Evolutionary conservation across 257 asterid genomes (phyloP).

Genomic region (Leonotis leonurus): DNA sequence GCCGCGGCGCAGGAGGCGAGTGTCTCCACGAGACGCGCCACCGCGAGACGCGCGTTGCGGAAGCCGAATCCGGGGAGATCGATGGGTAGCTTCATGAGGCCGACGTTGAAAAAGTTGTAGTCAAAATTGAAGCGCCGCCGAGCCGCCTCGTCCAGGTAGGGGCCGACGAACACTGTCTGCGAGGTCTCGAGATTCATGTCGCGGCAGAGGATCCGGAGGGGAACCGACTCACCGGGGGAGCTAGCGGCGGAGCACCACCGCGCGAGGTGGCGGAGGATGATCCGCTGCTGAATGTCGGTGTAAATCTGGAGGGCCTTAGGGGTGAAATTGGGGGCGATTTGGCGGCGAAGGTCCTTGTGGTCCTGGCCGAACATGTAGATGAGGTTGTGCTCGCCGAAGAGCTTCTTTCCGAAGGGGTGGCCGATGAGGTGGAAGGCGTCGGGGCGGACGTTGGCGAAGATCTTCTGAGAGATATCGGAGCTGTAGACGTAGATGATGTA

Average conservation of each 20-base stretch:
- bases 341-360: constrained; percentile 71
- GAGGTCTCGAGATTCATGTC: constrained; percentile 87
- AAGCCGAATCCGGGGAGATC: constrained; percentile 91
- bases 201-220: constrained; percentile 64
- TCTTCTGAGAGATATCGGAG: constrained; percentile 63
- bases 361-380: constrained; percentile 86
- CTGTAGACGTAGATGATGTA: constrained; percentile 76
- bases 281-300: constrained; percentile 52
- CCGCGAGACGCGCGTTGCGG: constrained; percentile 70
- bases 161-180: constrained; percentile 83
- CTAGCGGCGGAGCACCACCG: constrained; percentile 42
- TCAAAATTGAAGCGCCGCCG: constrained; percentile 51
- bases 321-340: constrained; percentile 79
- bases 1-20: constrained; percentile 53
- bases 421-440: constrained; percentile 91
- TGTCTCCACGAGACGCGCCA: constrained; percentile 44
- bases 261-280: constrained; percentile 52
- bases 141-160: constrained; percentile 45
- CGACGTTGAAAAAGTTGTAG: constrained; percentile 72
- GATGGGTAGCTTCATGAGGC: constrained; percentile 72
- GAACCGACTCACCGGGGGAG: constrained; percentile 24
- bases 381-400: constrained; percentile 77
- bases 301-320: constrained; percentile 69
- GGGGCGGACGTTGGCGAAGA: constrained; percentile 82
- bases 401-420: constrained; percentile 83